Evolutionary conservation across 106 monocot genomes (phyloP), one percentile per base, ranked within the genome.

Genomic region (Platanthera zijinensis): DNA sequence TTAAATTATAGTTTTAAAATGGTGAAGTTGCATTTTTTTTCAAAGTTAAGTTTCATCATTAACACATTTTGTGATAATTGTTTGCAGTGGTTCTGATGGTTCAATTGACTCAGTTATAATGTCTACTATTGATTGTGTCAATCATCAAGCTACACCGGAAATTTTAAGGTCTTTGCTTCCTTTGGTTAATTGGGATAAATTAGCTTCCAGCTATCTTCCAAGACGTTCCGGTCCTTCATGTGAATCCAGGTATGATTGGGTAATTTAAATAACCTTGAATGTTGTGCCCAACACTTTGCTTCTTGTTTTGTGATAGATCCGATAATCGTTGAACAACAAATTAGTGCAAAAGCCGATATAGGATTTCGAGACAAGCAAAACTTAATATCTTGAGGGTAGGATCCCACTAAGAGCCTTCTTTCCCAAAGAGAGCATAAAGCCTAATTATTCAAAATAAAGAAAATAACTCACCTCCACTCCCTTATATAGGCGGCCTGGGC

Each of bases 181-280:
- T 21, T 80, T 85, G 51, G 85, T 99, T 52, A 84, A 99, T 50
- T 99, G 99, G 99, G 88, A 90, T 49, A 79, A 88, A 52, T 72
- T 99, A 77, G 92, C 94, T 80, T 88, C 90, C 11, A 94, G 92
- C 88, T 94, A 99, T 85, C 78, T 99, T 69, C 69, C 83, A 48
- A 83, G 82, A 15, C 94, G 90, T 74, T 88, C 92, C 78, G 94
- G 92, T 80, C 74, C 80, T 67, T 92, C 94, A 77, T 94, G 99
- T 82, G 90, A 99, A 85, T 74, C 94, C 84, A 89, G 99, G 99
- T 99, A 84, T 50, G 56, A 46, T 10, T 73, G 74, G 19, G 39
- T 75, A 39, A 39, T 39, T 39, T 28, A 45, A 3, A 56, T n/a
- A 51, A 72, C 22, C 21, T 72, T 72, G 53, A 45, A 17, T 51